Conservation (phyloP, 2,329 filamentous ascomycete genomes). For the Fusarium sp. region DNA sequence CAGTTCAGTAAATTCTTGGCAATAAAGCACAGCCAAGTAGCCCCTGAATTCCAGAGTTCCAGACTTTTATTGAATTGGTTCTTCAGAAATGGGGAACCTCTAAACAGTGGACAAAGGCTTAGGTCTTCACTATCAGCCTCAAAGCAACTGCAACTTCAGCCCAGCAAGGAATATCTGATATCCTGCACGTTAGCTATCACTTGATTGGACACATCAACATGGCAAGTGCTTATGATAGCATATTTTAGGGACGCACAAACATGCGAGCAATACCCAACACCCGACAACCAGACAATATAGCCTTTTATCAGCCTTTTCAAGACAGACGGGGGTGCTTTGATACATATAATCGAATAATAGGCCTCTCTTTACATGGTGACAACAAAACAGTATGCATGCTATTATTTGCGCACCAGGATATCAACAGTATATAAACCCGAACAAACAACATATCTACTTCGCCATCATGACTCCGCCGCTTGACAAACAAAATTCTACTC, state of each 20-base stretch:
- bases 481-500: conserved; percentile 9
- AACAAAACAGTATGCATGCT: conserved; percentile 1
- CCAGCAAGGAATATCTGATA: not conserved
- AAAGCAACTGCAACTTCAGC: not conserved
- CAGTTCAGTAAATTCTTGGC: conserved; percentile 15
- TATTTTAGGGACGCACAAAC: no score
- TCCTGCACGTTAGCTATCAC: not conserved
- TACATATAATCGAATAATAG: conserved; percentile 1
- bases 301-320: not conserved
- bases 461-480: conserved; percentile 22
- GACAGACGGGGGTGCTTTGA: no score
- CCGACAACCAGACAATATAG: not conserved
- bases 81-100: not conserved
- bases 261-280: no score
- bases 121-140: not conserved
- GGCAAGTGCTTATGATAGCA: no score
- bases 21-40: not conserved
- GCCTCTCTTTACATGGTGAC: not conserved
- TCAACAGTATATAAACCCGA: conserved; percentile 14
- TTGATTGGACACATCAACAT: not conserved
- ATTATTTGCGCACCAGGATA: conserved; percentile 21
- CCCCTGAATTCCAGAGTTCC: not conserved
- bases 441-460: conserved; percentile 6
- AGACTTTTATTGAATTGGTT: no score
- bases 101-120: not conserved